Conservation (phyloP, 768 basidiomycete species). For the Hypholoma fasciculare region DNA sequence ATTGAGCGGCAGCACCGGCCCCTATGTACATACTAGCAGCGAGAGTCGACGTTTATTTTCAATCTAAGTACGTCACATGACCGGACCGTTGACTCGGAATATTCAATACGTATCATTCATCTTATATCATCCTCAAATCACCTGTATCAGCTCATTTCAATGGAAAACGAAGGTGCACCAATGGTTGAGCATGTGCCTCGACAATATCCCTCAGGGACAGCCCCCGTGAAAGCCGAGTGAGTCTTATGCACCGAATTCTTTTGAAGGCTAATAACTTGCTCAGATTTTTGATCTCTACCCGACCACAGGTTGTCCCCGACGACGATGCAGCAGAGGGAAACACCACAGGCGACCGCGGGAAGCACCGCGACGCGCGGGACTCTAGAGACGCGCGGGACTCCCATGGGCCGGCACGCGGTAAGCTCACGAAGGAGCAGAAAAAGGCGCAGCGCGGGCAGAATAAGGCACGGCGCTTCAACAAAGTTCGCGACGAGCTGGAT, state of each 20-base stretch:
- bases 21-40: too few relatives aligned
- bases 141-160: not conserved
- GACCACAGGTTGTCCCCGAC: constrained; percentile 27
- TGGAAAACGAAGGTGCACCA: not conserved
- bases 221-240: constrained; percentile 40
- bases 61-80: too few relatives aligned
- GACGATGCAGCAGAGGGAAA: constrained; percentile 63
- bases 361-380: constrained; percentile 21
- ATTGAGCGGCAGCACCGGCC: too few relatives aligned
- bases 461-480: constrained; percentile 78
- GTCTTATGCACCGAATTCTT: constrained; percentile 5
- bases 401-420: constrained; percentile 13
- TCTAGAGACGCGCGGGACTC: constrained; percentile 18
- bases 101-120: too few relatives aligned
- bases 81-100: too few relatives aligned
- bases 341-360: constrained; percentile 34
- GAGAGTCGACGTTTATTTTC: too few relatives aligned
- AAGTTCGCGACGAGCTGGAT: constrained; percentile 76
- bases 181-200: not conserved
- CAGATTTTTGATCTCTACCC: constrained; percentile 34
- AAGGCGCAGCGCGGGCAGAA: constrained; percentile 81
- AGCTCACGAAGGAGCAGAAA: constrained; percentile 61
- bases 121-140: not conserved
- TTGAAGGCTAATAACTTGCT: not conserved
- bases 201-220: constrained; percentile 30